Conservation (phyloP, 2,329 filamentous ascomycete species). For the Alternaria solani region DNA sequence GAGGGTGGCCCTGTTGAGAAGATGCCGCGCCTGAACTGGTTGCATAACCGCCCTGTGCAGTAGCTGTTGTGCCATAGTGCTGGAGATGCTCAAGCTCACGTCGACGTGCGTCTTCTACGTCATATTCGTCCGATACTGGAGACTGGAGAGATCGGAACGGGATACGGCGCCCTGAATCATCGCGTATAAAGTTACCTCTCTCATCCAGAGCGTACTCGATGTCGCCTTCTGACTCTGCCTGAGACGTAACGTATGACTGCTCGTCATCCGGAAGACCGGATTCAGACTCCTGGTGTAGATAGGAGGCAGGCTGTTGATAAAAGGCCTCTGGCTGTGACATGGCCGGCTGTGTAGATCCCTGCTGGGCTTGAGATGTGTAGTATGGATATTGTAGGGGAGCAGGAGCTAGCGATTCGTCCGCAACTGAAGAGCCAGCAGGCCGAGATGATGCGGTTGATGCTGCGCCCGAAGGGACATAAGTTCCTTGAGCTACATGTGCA, state of each 20-base stretch:
- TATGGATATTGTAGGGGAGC: constrained; percentile 39
- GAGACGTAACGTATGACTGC: constrained; percentile 48
- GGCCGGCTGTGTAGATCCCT: constrained; percentile 29
- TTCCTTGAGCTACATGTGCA: constrained; percentile 42
- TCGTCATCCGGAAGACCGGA: constrained; percentile 43
- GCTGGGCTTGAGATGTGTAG: constrained; percentile 31
- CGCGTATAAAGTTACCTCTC: constrained; percentile 48
- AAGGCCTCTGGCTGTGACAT: constrained; percentile 48
- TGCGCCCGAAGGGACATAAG: constrained; percentile 46
- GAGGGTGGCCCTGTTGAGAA: constrained; percentile 30
- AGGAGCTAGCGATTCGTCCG: constrained; percentile 34
- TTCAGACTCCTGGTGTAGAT: constrained; percentile 42
- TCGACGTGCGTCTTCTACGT: constrained; percentile 60
- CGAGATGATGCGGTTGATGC: constrained; percentile 28
- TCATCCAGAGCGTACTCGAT: constrained; percentile 51
- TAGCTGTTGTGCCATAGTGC: constrained; percentile 53
- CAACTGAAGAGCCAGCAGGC: constrained; percentile 23
- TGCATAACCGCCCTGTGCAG: constrained; percentile 39
- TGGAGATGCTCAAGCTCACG: constrained; percentile 58
- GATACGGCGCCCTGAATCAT: constrained; percentile 46
- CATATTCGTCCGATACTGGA: constrained; percentile 61
- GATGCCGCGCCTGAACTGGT: constrained; percentile 36
- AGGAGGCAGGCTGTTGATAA: constrained; percentile 50
- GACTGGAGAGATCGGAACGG: constrained; percentile 45
- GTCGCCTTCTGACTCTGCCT: constrained; percentile 47